Base-by-base conservation (phyloP, 2,329 filamentous ascomycete genomes). In the Fusarium sp. region DNA sequence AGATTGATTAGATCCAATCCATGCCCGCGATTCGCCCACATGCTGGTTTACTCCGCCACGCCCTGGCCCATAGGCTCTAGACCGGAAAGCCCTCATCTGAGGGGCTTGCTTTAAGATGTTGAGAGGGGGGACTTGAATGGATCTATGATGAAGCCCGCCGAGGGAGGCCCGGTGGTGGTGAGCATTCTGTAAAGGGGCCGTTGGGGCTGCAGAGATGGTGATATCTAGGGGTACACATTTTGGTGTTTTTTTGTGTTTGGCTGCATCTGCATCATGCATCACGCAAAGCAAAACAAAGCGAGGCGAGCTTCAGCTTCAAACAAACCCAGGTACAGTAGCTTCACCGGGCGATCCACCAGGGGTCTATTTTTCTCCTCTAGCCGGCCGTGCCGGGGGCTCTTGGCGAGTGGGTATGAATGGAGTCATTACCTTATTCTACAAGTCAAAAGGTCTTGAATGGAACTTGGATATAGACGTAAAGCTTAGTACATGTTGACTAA, bases 1-100 rank as follows among this genome's bases (percentile, higher is more conserved):
- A 70, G 73, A 75, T 75, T 74, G 73, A 75, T 76, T 75, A 75
- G 73, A 75, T 75, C 59, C 67, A 76, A 65, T 74, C 45, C 56
- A 41, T 66, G 41, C 39, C 50, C 54, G 35, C 59, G 56, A 74
- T 72, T 69, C 70, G 70, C 62, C 70, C 59, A 74, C 34, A 75
- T 74, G 73, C 54, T 64, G 39, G 39, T 13, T 39, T 25, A 41
- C 63, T 61, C 70, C 56, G 48, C 37, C 27, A 41, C 66, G 59
- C 66, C 70, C 66, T 70, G 43, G 66, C 34, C 52, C 60, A 37
- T 62, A 32, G 48, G 56, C 43, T 56, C 63, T 30, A 30, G 10
- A 52, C 48, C 1, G 11, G 48, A 52, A 58, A 59, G 54, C 32
- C 48, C 27, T 52, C 48, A 30, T 32, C 16, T 59, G 59, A 71